phyloP scores from a whole-genome alignment of 1,139 yeast species.

The Fermentozyma sake region DNA sequence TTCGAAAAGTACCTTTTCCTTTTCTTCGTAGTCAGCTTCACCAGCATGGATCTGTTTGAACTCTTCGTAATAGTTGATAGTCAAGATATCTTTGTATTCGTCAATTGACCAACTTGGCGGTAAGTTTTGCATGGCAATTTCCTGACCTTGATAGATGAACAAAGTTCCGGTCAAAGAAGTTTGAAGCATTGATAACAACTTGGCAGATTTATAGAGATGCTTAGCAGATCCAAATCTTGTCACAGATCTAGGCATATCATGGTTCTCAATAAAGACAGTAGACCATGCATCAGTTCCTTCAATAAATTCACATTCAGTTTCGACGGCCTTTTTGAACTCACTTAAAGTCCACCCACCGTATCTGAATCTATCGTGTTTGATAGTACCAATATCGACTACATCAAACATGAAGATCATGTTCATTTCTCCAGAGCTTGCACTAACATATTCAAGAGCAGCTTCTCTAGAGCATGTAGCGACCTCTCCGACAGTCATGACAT shows the following conservation, averaged over 20 bases:
- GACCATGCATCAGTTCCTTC: slow-evolving; percentile 57
- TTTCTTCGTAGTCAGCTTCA: slow-evolving; percentile 22
- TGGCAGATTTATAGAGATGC: slow-evolving; percentile 35
- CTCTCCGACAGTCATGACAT: slow-evolving; percentile 56
- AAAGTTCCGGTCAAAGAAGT: slow-evolving; percentile 51
- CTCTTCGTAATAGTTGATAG: slow-evolving; percentile 38
- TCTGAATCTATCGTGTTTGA: slow-evolving; percentile 28
- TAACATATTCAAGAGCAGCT: slow-evolving; percentile 42
- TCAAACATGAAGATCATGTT: slow-evolving; percentile 50
- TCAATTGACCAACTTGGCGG: slow-evolving; percentile 42
- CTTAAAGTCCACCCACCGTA: slow-evolving; percentile 30
- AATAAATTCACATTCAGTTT: slow-evolving; percentile 31
- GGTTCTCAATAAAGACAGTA: slow-evolving; percentile 54
- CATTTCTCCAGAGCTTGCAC: slow-evolving; percentile 47
- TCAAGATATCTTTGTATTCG: slow-evolving; percentile 49
- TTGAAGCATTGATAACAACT: slow-evolving; percentile 45
- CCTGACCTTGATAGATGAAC: slow-evolving; percentile 59
- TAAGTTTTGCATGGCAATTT: slow-evolving; percentile 52
- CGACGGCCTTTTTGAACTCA: slow-evolving; percentile 42
- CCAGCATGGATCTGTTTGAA: slow-evolving; percentile 29
- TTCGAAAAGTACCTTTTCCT: slow-evolving; percentile 27
- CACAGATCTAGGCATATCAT: slow-evolving; percentile 53
- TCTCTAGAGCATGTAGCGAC: slow-evolving; percentile 42
- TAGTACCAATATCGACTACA: slow-evolving; percentile 41
- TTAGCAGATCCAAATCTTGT: slow-evolving; percentile 47